Base-by-base conservation (phyloP, 192 early-diverging fungal genomes). In the Coemansia sp. region DNA sequence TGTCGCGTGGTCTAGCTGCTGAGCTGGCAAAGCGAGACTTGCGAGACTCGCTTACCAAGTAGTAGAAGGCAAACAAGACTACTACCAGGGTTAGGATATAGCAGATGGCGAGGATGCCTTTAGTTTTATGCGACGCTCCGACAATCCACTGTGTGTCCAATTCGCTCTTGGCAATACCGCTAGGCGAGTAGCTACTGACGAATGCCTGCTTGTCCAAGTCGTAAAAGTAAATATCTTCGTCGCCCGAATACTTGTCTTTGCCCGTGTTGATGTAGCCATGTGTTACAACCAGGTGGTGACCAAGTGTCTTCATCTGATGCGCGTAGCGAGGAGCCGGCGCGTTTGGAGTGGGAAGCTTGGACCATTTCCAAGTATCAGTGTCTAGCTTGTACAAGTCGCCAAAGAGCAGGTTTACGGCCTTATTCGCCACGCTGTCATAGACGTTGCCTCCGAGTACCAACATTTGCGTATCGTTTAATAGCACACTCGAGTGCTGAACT, bases 271-370 rank as follows among this genome's bases (percentile, higher is more conserved):
- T 58, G 32, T 57, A 81, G 10, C 78, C 78, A 28, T 81, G 63
- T 0, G 78, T 81, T 11, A 81, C 63, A 3, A 76, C 58, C 3
- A 81, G 64, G 39, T 76, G 76, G 49, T 81, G 49, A 19, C 78
- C 78, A 2, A 81, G 55, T 0, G 70, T 68, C 62, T 81, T 73
- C 74, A 81, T 81, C 42, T 81, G 70, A 38, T 81, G 78, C n/a
- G 78, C 78, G 30, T 81, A 81, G 32, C 78, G 73, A 6, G 70
- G 67, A 1, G 21, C 57, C 2, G 78, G 78, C 1, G 71, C 70
- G 28, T 70, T 49, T 9, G 70, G 61, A 13, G 78, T 73, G 6
- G 69, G 67, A 60, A 81, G 60, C 57, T 70, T 73, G 21, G 62
- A 49, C 78, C 78, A 81, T 1, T 9, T 37, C 78, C 78, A 81